phyloP scores from a whole-genome alignment of 2,329 filamentous ascomycete species.

The Fusarium sp. region DNA sequence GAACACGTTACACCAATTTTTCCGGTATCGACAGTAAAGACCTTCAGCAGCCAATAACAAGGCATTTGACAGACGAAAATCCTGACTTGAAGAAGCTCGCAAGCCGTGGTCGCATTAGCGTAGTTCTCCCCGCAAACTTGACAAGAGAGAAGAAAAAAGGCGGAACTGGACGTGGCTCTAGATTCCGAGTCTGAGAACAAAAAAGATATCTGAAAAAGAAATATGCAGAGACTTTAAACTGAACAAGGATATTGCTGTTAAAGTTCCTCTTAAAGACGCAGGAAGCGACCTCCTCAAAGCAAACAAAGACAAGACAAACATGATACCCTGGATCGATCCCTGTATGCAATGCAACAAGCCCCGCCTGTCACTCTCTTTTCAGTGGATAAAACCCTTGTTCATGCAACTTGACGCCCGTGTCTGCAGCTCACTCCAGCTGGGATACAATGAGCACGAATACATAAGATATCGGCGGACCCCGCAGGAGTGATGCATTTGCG shows the following conservation, averaged over 20 bases:
- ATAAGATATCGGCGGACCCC: conserved; percentile 17
- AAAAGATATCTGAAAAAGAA: neutral
- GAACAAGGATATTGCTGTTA: no score
- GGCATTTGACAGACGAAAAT: neutral
- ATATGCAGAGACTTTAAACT: no score
- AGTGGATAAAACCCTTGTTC: conserved; percentile 8
- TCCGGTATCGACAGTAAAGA: neutral
- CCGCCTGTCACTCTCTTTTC: conserved; percentile 10
- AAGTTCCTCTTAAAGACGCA: neutral
- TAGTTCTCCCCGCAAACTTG: conserved; percentile 18
- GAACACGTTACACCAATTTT: conserved; percentile 1
- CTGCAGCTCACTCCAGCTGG: neutral
- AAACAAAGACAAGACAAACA: neutral
- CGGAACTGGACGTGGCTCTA: no score
- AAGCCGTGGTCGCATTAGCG: conserved; percentile 24
- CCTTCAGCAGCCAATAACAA: neutral
- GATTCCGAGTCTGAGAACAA: neutral
- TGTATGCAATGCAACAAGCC: neutral
- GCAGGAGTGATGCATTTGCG: neutral
- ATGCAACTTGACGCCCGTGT: neutral
- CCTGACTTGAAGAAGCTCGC: neutral
- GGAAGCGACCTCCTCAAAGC: neutral
- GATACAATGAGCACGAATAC: neutral
- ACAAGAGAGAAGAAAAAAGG: neutral
- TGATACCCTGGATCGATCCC: neutral